Evolutionary conservation across 495 filamentous ascomycete species (phyloP).

Genomic region (Penicillium tannophilum): DNA sequence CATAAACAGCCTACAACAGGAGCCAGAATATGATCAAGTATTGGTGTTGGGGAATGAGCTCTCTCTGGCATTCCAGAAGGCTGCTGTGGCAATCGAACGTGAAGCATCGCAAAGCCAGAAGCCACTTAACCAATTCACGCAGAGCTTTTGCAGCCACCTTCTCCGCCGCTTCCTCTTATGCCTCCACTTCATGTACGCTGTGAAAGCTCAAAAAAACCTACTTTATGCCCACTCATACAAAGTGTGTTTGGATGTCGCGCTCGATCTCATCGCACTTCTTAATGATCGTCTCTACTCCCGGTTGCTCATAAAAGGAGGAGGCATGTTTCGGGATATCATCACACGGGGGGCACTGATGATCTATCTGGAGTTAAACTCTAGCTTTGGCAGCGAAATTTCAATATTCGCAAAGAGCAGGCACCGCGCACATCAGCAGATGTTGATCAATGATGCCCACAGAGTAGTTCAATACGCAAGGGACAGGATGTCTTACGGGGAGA

Average conservation of each 20-base stretch:
- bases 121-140: conserved; percentile 13
- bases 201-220: conserved; percentile 43
- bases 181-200: conserved; percentile 51
- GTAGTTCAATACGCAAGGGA: conserved; percentile 37
- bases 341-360: conserved; percentile 36
- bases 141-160: conserved; percentile 39
- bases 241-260: conserved; percentile 42
- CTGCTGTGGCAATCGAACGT: conserved; percentile 11
- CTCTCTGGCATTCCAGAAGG: conserved; percentile 32
- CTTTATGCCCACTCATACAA: conserved; percentile 53
- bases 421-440: conserved; percentile 30
- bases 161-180: conserved; percentile 49
- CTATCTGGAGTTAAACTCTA: conserved; percentile 40
- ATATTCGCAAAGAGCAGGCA: not conserved
- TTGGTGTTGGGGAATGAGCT: conserved; percentile 42
- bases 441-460: conserved; percentile 38
- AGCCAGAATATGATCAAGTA: conserved; percentile 48
- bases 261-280: conserved; percentile 44
- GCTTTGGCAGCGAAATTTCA: conserved; percentile 17
- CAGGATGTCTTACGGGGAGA: conserved; percentile 49
- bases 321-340: conserved; percentile 51
- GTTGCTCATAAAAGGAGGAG: conserved; percentile 45
- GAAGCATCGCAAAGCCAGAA: not conserved
- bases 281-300: conserved; percentile 42
- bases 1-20: conserved; percentile 48